Conservation (phyloP, 176 grass and related monocot genomes). For the Phyllostachys edulis region DNA sequence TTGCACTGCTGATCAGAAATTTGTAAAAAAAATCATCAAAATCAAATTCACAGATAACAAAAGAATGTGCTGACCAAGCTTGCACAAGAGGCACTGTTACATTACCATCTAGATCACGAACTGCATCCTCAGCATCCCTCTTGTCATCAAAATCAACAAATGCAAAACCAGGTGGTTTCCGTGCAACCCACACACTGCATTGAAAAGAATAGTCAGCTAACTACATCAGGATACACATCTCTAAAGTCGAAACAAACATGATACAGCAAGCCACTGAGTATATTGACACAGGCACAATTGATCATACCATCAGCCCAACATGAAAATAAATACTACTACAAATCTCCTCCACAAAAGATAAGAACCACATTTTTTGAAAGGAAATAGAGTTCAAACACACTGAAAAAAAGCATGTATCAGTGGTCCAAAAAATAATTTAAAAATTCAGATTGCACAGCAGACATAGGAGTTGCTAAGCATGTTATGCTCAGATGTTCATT, state of each 20-base stretch:
- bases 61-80: neutral
- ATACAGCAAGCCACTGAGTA: neutral
- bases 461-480: neutral
- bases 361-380: neutral
- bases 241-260: neutral
- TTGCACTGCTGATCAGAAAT: neutral
- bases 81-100: neutral
- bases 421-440: neutral
- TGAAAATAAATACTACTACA: neutral
- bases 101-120: slow-evolving; percentile 92
- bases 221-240: neutral
- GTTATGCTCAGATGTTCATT: neutral
- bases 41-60: neutral
- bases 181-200: slow-evolving; percentile 91
- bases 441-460: neutral
- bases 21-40: neutral
- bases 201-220: slow-evolving; percentile 14
- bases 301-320: neutral
- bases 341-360: neutral
- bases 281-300: neutral
- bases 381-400: neutral
- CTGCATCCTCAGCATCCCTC: slow-evolving; percentile 87
- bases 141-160: slow-evolving; percentile 92
- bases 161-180: slow-evolving; percentile 95
- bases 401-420: neutral